Evolutionary conservation across 345 rosid genomes (phyloP).

Genomic region (Acer saccharum): DNA sequence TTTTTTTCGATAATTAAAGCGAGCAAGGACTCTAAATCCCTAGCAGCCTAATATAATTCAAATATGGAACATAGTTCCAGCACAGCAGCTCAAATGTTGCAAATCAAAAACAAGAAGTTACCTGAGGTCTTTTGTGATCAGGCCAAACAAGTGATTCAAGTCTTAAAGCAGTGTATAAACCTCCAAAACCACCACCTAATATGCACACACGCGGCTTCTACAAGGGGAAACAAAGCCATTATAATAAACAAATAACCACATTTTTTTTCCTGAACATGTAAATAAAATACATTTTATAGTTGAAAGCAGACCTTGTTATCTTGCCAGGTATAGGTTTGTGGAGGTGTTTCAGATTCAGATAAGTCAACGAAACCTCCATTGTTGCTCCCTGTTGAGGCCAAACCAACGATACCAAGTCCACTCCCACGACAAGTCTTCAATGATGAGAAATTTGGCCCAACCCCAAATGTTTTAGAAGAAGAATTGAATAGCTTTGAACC

Average conservation of each 20-base stretch:
- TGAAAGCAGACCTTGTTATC: constrained; percentile 33
- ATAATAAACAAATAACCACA: too few relatives aligned
- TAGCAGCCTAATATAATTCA: too few relatives aligned
- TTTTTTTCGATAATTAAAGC: too few relatives aligned
- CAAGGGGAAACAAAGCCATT: too few relatives aligned
- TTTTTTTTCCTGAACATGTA: too few relatives aligned
- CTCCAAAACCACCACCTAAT: constrained; percentile 89
- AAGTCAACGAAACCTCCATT: constrained; percentile 25
- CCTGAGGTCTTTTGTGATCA: constrained; percentile 82
- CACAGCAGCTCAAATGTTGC: too few relatives aligned
- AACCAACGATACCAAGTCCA: constrained; percentile 29
- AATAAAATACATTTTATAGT: too few relatives aligned
- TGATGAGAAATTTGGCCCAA: constrained; percentile 13
- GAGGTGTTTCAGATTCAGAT: constrained; percentile 26
- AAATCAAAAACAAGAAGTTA: constrained; percentile 16
- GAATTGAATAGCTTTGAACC: constrained; percentile 28
- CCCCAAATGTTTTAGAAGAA: constrained; percentile 17
- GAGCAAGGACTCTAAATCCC: too few relatives aligned
- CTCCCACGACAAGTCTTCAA: background rate
- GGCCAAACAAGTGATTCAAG: constrained; percentile 89
- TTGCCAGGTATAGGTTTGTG: constrained; percentile 50
- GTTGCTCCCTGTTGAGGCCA: constrained; percentile 22
- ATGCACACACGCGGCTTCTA: constrained; percentile 69
- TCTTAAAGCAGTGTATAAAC: constrained; percentile 88
- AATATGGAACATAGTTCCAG: too few relatives aligned